Evolutionary conservation across 768 basidiomycete species (phyloP).

Genomic region (Cystobasidiopsis lactophilus): DNA sequence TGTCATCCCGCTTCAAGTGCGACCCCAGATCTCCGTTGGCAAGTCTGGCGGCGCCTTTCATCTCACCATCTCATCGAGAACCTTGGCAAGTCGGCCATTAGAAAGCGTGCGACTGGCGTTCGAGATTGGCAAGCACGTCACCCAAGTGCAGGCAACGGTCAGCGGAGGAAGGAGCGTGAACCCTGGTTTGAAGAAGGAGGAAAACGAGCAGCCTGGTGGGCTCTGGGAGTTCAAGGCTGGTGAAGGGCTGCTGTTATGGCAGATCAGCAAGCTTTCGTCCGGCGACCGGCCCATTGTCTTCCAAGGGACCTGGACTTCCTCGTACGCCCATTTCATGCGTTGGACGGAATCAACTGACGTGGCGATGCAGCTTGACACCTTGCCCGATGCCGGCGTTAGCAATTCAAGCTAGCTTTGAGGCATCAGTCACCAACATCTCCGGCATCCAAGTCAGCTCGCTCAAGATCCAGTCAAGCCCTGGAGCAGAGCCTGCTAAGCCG

Average conservation of each 20-base stretch:
- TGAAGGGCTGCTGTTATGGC: conserved; percentile 27
- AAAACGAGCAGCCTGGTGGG: background rate
- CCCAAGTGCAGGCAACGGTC: background rate
- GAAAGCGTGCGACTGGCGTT: conserved; percentile 23
- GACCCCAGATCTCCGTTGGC: conserved; percentile 11
- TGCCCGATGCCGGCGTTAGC: conserved; percentile 47
- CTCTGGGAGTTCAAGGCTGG: conserved; percentile 21
- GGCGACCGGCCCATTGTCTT: background rate
- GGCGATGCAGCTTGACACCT: conserved; percentile 24
- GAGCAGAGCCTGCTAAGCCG: conserved; percentile 44
- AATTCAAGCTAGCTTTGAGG: conserved; percentile 46
- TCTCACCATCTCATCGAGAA: conserved; percentile 25
- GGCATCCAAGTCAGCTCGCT: conserved; percentile 67
- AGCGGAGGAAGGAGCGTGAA: background rate
- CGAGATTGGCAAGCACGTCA: background rate
- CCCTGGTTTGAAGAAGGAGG: background rate
- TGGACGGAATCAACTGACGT: background rate
- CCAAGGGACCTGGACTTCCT: background rate
- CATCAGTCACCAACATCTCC: conserved; percentile 50
- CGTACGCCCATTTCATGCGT: background rate
- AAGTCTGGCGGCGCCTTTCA: conserved; percentile 17
- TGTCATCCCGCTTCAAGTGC: conserved; percentile 28
- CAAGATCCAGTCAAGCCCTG: conserved; percentile 46
- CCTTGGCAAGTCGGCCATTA: conserved; percentile 22
- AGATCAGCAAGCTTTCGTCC: background rate